Evolutionary conservation across 768 basidiomycete species (phyloP), one percentile per base, ranked within the genome.

Genomic region (Boletus rufocinnamomeus): DNA sequence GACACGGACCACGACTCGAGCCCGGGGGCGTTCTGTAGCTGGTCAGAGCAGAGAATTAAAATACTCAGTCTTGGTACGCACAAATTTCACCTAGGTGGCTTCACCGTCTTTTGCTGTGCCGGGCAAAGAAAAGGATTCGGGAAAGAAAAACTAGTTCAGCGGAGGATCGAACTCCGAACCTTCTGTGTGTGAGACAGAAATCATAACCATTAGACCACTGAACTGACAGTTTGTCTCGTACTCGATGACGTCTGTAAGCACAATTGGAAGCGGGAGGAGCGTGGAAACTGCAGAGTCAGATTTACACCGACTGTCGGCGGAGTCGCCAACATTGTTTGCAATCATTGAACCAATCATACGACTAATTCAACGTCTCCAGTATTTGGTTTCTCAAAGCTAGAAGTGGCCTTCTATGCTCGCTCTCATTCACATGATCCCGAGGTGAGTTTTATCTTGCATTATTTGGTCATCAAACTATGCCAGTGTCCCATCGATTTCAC

Each of bases 131-230:
- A 19, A 49, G 4, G 30, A 21, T 11, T 17, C 13, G 14, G 2
- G 5, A 14, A 50, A 21, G 45, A 61, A 69, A 62, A 62, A 61
- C 6, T 72, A 72, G 72, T 71, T 76, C 78, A 80, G 73, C 72
- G 74, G 72, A 73, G 72, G 72, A 59, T 73, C 73, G 72, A 73
- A 73, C 72, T 73, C 72, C 74, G 72, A 73, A 73, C 72, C 72
- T 73, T 73, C 72, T 73, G 72, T 73, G 72, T 73, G 72, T 73
- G 74, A 80, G 80, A 81, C 78, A 79, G 78, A 81, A 76, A 80
- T 78, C 78, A 81, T 81, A 81, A 81, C 80, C 80, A 80, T 79
- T 81, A 81, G 78, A 79, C 80, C 77, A 82, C 78, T 81, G 80
- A 77, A 81, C 79, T 71, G 45, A 60, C 53, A 0, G 0, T 16